Evolutionary conservation across 2,329 filamentous ascomycete species (phyloP).

Genomic region (Davidsoniella eucalypti): DNA sequence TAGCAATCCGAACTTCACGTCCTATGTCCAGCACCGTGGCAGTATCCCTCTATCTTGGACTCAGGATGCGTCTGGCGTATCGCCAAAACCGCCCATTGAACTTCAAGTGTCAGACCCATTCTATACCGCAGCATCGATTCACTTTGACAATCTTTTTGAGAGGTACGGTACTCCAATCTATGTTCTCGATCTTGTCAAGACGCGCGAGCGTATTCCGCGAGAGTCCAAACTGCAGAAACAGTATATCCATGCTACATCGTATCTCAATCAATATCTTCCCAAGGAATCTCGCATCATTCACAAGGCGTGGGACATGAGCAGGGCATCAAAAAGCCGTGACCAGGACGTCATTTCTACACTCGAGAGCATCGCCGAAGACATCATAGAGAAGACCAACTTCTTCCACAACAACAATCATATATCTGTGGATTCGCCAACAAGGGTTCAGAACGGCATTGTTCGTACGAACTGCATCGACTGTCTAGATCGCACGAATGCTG

Average conservation of each 20-base stretch:
- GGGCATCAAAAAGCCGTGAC: conserved; percentile 78
- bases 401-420: conserved; percentile 80
- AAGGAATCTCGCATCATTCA: conserved; percentile 74
- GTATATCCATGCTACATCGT: conserved; percentile 73
- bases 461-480: conserved; percentile 98
- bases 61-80: conserved; percentile 86
- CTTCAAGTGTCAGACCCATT: conserved; percentile 93
- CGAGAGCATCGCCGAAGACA: conserved; percentile 75
- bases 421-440: conserved; percentile 33
- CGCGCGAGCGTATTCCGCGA: conserved; percentile 70
- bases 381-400: conserved; percentile 74
- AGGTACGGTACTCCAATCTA: conserved; percentile 88
- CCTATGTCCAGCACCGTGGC: conserved; percentile 89
- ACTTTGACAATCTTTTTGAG: conserved; percentile 89
- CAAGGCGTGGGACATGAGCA: conserved; percentile 95
- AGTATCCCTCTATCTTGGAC: conserved; percentile 97
- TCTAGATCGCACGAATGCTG: conserved; percentile 89
- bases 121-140: conserved; percentile 78
- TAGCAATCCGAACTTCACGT: conserved; percentile 81
- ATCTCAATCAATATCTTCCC: conserved; percentile 88
- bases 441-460: conserved; percentile 78
- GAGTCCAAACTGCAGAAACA: conserved; percentile 83
- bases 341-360: conserved; percentile 89
- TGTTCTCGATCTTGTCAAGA: conserved; percentile 79
- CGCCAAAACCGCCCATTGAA: conserved; percentile 91